These are phyloP conservation scores for Fusarium aywerte DNA, from an alignment of 2,329 filamentous ascomycete species.

Conservation along the genomic window DNA sequence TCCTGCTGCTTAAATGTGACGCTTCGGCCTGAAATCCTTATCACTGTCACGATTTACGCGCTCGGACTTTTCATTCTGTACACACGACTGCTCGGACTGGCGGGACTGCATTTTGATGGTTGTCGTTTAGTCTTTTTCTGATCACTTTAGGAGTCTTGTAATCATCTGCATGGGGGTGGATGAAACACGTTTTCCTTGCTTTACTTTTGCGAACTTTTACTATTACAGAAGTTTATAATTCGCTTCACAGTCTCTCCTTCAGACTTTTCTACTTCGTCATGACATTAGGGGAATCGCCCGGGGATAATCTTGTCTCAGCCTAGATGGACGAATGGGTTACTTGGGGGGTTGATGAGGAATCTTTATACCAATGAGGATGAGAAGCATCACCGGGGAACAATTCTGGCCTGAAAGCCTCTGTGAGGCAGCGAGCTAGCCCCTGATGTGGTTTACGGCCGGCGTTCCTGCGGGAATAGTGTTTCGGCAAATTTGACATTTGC, in stretches of 20 bases:
- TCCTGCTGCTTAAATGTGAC: conserved; percentile 41
- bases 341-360: conserved; percentile 43
- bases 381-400: conserved; percentile 40
- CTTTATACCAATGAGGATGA: conserved; percentile 49
- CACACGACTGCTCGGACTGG: conserved; percentile 53
- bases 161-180: conserved; percentile 40
- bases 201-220: conserved; percentile 36
- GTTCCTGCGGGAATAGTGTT: conserved; percentile 43
- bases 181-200: conserved; percentile 40
- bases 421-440: conserved; percentile 40
- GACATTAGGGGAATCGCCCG: conserved; percentile 45
- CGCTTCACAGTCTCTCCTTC: conserved; percentile 55
- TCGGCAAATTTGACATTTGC: conserved; percentile 49
- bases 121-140: conserved; percentile 44
- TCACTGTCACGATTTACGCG: conserved; percentile 53
- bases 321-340: conserved; percentile 45
- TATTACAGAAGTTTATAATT: conserved; percentile 53
- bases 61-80: conserved; percentile 51
- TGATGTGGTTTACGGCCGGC: conserved; percentile 44
- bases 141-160: conserved; percentile 43
- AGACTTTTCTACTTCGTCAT: conserved; percentile 48
- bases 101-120: conserved; percentile 49
- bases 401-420: conserved; percentile 40
- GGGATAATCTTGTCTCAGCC: conserved; percentile 46
- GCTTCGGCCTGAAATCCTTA: conserved; percentile 35